Evolutionary conservation across 139 green algal species (phyloP).

Genomic region (Mychonastes homosphaera): DNA sequence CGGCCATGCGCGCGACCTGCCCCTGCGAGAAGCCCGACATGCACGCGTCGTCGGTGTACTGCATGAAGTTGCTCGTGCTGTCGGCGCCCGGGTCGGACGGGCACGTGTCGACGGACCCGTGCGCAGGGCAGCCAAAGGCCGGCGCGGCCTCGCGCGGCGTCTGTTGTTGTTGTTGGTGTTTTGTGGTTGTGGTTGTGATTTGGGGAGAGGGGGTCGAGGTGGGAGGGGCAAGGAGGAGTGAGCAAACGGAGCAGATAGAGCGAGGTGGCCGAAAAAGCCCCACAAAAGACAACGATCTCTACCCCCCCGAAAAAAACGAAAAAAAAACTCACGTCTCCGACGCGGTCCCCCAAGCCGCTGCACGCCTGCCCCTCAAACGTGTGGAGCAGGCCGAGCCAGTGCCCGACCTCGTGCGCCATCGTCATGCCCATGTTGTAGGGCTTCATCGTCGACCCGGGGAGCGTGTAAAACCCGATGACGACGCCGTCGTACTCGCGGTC

Average conservation of each 20-base stretch:
- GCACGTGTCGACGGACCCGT: background rate
- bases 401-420: constrained; percentile 18
- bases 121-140: constrained; percentile 11
- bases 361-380: constrained; percentile 16
- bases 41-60: constrained; percentile 16
- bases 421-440: constrained; percentile 20
- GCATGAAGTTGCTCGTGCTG: constrained; percentile 13
- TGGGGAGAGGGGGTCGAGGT: too few species aligned
- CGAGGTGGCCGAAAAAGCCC: too few species aligned
- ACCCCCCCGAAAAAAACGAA: too few species aligned
- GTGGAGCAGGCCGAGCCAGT: constrained; percentile 18
- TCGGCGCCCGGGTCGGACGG: background rate
- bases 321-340: too few species aligned
- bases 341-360: constrained; percentile 7
- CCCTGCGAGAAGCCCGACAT: constrained; percentile 12
- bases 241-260: too few species aligned
- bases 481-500: constrained; percentile 7
- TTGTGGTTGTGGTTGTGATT: too few species aligned
- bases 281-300: too few species aligned
- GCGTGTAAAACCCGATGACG: constrained; percentile 6
- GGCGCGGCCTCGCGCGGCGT: constrained; percentile 2
- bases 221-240: too few species aligned
- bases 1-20: constrained; percentile 3
- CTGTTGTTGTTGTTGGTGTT: too few species aligned
- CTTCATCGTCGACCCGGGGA: constrained; percentile 9